Evolutionary conservation across 257 asterid species (phyloP), one percentile per base, ranked within the genome.

Genomic region (Mitragyna speciosa): DNA sequence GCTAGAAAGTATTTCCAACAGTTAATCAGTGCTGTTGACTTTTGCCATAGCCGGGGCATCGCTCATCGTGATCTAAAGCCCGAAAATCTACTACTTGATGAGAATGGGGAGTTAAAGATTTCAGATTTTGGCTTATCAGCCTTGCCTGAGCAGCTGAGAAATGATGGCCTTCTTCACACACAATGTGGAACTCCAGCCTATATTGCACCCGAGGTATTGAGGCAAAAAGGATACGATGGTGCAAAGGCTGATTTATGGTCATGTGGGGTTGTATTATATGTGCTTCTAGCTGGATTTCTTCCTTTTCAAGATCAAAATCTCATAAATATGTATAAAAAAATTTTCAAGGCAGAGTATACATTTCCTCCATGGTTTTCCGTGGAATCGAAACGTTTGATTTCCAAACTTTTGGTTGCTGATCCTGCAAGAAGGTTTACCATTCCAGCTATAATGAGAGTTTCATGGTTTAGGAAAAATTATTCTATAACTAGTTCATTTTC

Each of bases 101-200:
- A 91, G 2, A 78, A 88, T 26, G 97, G 82, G 6, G 82, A 91
- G 30, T 81, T 93, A 33, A 93, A 93, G 76, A 85, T 93, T 17
- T 90, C 98, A 16, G 98, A 93, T 80, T 93, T 93, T 51, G 98
- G 98, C 39, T 61, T 93, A 1, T 93, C 98, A 26, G 92, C 98
- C 43, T 78, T 93, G 82, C 93, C 94, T 19, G 98, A 93, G 80
- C 91, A 89, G 43, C 82, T 85, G 9, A 70, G 87, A 41, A 84
- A 82, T 76, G 98, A 93, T 64, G 98, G 96, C 12, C 85, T 93
- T 48, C 78, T 93, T 41, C 98, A 93, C 85, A 93, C 98, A 1
- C 91, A 78, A 86, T 93, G 98, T 31, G 98, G 98, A 2, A 92
- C 98, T 0, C 98, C 98, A 12, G 94, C 98, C 31, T 93, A 93